Evolutionary conservation across 1,284 basidiomycete species (phyloP).

Genomic region (Xerocomus nothofagi): DNA sequence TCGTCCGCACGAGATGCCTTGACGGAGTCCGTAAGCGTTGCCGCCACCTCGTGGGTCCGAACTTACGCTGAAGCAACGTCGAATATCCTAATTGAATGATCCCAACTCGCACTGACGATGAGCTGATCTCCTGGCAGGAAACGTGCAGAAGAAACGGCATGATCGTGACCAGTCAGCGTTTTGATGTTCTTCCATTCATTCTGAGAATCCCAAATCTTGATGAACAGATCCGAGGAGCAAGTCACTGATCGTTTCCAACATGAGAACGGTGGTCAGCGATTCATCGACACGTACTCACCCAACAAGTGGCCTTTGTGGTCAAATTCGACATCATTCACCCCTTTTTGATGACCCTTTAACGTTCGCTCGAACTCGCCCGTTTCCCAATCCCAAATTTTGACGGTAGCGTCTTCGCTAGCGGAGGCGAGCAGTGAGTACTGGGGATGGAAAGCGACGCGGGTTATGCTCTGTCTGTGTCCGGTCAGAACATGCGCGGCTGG

Average conservation of each 20-base stretch:
- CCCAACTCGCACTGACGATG: slow-evolving; percentile 84
- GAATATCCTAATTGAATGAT: slow-evolving; percentile 85
- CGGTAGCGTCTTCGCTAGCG: slow-evolving; percentile 83
- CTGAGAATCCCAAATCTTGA: slow-evolving; percentile 89
- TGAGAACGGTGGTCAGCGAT: background rate
- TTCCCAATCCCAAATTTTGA: slow-evolving; percentile 97
- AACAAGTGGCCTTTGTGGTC: slow-evolving; percentile 81
- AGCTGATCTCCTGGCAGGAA: slow-evolving; percentile 85
- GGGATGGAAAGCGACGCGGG: slow-evolving; percentile 84
- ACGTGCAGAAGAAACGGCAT: slow-evolving; percentile 81
- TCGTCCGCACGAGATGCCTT: slow-evolving; percentile 61
- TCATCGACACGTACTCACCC: slow-evolving; percentile 49
- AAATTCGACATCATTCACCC: slow-evolving; percentile 86
- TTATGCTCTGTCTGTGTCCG: slow-evolving; percentile 80
- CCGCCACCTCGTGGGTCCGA: background rate
- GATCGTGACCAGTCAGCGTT: slow-evolving; percentile 89
- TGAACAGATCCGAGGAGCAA: slow-evolving; percentile 86
- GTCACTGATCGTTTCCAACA: slow-evolving; percentile 54
- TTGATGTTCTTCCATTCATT: slow-evolving; percentile 89
- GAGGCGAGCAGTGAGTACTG: slow-evolving; percentile 81
- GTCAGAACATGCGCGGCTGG: slow-evolving; percentile 78
- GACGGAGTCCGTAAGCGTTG: slow-evolving; percentile 15
- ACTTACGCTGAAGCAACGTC: slow-evolving; percentile 81
- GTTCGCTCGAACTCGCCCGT: slow-evolving; percentile 91
- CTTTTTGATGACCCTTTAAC: slow-evolving; percentile 89